Evolutionary conservation across 163 green algal species (phyloP).

Genomic region (Trebouxia gelatinosa): DNA sequence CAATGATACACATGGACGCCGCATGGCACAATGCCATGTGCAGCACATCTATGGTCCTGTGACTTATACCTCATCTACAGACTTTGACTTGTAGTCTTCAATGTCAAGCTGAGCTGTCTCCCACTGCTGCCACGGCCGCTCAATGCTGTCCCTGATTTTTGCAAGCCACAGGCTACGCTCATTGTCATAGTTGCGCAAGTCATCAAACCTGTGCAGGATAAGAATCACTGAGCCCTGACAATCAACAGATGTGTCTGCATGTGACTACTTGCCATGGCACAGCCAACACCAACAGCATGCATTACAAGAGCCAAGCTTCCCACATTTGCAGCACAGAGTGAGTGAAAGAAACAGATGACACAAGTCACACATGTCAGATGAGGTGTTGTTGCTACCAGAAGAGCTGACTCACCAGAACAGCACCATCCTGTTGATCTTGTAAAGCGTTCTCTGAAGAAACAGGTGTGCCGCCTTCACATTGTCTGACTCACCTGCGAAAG

Average conservation of each 20-base stretch:
- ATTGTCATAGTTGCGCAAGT: constrained; percentile 59
- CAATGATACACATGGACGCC: too few species aligned
- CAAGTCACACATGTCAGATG: too few species aligned
- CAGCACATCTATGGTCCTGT: background rate
- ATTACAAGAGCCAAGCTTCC: too few species aligned
- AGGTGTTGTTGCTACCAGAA: too few species aligned
- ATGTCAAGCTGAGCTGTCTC: constrained; percentile 26
- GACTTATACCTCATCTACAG: constrained; percentile 9
- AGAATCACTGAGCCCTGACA: background rate
- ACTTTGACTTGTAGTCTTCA: constrained; percentile 1
- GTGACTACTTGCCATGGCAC: too few species aligned
- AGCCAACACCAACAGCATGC: too few species aligned
- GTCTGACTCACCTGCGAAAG: constrained; percentile 2
- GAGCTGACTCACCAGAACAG: constrained; percentile 56
- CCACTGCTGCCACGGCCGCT: constrained; percentile 45
- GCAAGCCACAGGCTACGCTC: constrained; percentile 50
- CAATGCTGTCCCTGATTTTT: constrained; percentile 45
- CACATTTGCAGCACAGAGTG: too few species aligned
- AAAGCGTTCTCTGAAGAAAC: constrained; percentile 62
- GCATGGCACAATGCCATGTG: too few species aligned
- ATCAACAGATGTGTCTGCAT: background rate
- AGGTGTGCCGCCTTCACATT: constrained; percentile 32
- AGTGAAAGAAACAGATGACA: too few species aligned
- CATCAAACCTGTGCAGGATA: constrained; percentile 59
- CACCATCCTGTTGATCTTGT: constrained; percentile 63